phyloP scores from a whole-genome alignment of 2,329 filamentous ascomycete species.

The Onygenales sp. region DNA sequence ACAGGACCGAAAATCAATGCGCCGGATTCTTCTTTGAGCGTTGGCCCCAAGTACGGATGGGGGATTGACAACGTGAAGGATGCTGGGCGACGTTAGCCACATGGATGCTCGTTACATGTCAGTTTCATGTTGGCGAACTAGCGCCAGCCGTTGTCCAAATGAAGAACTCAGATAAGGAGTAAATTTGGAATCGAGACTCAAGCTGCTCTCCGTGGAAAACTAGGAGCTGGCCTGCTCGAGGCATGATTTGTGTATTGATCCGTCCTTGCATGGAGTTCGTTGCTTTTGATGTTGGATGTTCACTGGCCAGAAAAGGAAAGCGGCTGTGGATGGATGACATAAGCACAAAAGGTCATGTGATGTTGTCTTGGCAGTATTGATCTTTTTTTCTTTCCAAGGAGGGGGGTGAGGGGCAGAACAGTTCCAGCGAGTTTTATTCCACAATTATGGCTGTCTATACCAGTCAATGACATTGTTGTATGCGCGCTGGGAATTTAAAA shows the following conservation, averaged over 20 bases:
- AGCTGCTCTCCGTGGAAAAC: background rate
- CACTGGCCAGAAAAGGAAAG: background rate
- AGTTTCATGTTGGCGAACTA: conserved; percentile 2
- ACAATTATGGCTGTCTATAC: no score
- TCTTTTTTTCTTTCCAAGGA: no score
- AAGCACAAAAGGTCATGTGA: background rate
- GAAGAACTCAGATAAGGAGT: background rate
- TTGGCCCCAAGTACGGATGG: background rate
- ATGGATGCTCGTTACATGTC: background rate
- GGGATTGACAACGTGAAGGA: no score
- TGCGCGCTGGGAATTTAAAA: no score
- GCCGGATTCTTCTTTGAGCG: background rate
- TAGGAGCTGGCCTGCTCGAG: background rate
- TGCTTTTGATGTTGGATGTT: background rate
- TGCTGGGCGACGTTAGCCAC: background rate
- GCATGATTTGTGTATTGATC: background rate
- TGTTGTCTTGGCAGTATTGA: no score
- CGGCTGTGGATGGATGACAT: background rate
- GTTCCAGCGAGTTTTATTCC: no score
- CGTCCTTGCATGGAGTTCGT: background rate
- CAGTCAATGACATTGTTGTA: no score
- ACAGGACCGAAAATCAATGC: background rate
- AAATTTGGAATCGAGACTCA: background rate
- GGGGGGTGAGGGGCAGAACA: no score
- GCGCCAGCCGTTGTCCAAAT: background rate